phyloP scores from a whole-genome alignment of 1,284 basidiomycete genomes.

The Gymnopus androsaceus region DNA sequence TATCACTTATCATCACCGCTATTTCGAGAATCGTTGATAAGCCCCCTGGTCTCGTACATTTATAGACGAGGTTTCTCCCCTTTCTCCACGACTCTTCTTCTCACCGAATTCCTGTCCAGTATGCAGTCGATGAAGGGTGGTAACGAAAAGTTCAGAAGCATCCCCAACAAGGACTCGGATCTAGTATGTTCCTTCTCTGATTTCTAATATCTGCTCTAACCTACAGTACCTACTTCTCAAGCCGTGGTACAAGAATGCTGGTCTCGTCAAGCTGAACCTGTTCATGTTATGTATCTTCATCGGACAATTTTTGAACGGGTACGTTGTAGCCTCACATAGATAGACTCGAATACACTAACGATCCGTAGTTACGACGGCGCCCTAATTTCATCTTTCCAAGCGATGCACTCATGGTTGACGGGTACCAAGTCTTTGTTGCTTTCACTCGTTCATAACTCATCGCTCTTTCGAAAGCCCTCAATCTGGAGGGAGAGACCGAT shows the following conservation, averaged over 20 bases:
- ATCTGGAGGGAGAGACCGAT: background rate
- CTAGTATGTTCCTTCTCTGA: background rate
- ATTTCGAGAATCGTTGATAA: too few species aligned
- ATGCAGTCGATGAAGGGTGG: conserved; percentile 3
- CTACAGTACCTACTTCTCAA: background rate
- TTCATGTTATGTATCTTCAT: conserved; percentile 12
- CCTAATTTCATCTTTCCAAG: conserved; percentile 12
- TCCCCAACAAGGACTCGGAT: conserved; percentile 16
- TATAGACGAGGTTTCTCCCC: too few species aligned
- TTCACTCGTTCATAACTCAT: background rate
- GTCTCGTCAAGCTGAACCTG: conserved; percentile 12
- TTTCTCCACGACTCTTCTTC: background rate
- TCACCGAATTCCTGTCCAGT: background rate
- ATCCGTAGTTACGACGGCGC: conserved; percentile 9
- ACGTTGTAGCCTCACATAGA: too few species aligned
- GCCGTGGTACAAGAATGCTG: conserved; percentile 15
- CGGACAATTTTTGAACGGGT: conserved; percentile 15
- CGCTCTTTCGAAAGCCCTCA: background rate
- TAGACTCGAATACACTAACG: too few species aligned
- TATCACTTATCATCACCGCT: too few species aligned
- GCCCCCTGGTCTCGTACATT: too few species aligned
- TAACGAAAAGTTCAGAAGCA: conserved; percentile 11
- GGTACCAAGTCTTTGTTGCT: background rate
- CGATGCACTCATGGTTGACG: conserved; percentile 11
- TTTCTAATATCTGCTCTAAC: background rate